phyloP scores from a whole-genome alignment of 1,139 yeast species.

The Pichia sp. region DNA sequence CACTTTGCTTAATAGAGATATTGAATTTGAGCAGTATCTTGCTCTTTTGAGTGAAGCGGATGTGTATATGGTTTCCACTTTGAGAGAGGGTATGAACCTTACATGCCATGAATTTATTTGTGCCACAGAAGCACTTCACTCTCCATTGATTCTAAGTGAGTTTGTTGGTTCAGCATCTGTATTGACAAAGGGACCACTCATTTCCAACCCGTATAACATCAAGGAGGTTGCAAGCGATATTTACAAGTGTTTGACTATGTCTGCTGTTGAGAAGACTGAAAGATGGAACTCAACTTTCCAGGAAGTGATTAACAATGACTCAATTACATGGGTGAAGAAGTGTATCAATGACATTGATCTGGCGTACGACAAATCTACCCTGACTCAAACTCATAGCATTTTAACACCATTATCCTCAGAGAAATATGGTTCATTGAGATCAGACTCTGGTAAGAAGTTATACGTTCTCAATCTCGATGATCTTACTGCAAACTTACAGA shows the following conservation, averaged over 20 bases:
- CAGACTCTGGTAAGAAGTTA: constrained; percentile 32
- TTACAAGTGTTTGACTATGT: constrained; percentile 57
- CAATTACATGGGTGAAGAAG: constrained; percentile 63
- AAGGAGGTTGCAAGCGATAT: constrained; percentile 58
- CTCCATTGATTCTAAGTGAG: constrained; percentile 84
- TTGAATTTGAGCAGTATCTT: constrained; percentile 81
- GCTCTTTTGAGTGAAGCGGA: constrained; percentile 86
- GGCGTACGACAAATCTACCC: constrained; percentile 51
- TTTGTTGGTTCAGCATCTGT: constrained; percentile 91
- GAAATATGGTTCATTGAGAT: constrained; percentile 30
- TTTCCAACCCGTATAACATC: constrained; percentile 90
- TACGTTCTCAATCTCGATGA: constrained; percentile 49
- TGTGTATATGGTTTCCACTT: constrained; percentile 76
- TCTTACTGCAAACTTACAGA: constrained; percentile 24
- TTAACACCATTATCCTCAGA: constrained; percentile 32
- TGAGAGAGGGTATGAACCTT: constrained; percentile 95
- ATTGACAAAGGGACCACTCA: constrained; percentile 61
- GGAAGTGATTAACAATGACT: constrained; percentile 59
- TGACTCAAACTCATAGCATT: constrained; percentile 16
- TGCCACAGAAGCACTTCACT: constrained; percentile 62
- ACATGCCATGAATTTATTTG: constrained; percentile 92
- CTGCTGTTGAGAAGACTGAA: constrained; percentile 43
- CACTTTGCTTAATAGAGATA: constrained; percentile 78
- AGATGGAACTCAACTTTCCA: constrained; percentile 60
- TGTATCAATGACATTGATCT: constrained; percentile 49